Conservation (phyloP, 805 yeast species). For the Saccharomycopsis guyanensis region DNA sequence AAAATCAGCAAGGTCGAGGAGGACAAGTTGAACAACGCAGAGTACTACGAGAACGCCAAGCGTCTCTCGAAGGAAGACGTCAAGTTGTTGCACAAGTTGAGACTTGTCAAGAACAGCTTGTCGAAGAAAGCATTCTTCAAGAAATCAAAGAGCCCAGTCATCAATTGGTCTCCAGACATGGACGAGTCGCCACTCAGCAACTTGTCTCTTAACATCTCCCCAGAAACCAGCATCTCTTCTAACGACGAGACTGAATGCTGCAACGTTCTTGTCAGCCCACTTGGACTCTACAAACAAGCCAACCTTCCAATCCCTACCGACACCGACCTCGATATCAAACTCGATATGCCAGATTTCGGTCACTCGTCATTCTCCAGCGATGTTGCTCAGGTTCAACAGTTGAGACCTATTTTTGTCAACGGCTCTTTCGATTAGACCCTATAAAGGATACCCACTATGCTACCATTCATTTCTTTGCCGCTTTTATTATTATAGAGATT, state of each 20-base stretch:
- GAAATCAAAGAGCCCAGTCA: background rate
- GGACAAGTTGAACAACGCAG: conserved; percentile 2
- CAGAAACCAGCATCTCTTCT: background rate
- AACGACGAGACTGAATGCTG: background rate
- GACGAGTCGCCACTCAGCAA: background rate
- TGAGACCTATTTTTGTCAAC: background rate
- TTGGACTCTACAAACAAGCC: background rate
- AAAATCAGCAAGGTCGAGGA: conserved; percentile 12
- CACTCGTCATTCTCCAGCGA: background rate
- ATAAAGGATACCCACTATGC: too few species aligned
- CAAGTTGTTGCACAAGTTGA: conserved; percentile 18
- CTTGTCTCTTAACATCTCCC: background rate
- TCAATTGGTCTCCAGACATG: background rate
- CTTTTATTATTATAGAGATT: too few species aligned
- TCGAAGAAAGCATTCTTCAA: conserved; percentile 9
- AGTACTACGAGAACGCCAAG: background rate
- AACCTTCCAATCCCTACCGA: background rate
- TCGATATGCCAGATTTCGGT: background rate
- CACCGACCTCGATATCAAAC: background rate
- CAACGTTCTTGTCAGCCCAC: background rate
- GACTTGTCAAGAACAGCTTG: conserved; percentile 12
- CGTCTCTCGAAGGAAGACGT: conserved; percentile 15
- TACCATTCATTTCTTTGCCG: too few species aligned
- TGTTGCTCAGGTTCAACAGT: background rate
- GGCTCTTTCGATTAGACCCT: background rate